Evolutionary conservation across 139 green algal genomes (phyloP), one percentile per base, ranked within the genome.

Genomic region (Chlorella sp.): DNA sequence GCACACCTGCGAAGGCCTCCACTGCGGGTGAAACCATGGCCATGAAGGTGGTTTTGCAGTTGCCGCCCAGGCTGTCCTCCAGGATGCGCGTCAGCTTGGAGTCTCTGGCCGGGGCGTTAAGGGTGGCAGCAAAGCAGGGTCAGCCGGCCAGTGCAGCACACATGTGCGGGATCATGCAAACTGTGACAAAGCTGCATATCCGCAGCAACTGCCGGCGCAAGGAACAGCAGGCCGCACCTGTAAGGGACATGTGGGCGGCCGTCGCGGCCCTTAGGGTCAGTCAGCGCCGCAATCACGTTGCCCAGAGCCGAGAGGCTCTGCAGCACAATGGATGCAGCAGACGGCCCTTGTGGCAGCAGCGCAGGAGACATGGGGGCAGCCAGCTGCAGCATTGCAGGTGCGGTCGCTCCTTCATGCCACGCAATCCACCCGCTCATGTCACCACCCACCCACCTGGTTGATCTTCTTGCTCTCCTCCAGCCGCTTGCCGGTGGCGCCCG

Each of bases 381-480:
- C 44, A 16, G 44, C 44, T 51, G 44, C 44, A n/a, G n/a, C 44
- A 51, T 16, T 16, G 44, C 44, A 51, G 44, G n/a, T n/a, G n/a
- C n/a, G n/a, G n/a, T n/a, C n/a, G n/a, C n/a, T n/a, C n/a, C n/a
- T n/a, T n/a, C n/a, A n/a, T n/a, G n/a, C n/a, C n/a, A n/a, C n/a
- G n/a, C n/a, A n/a, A n/a, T n/a, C n/a, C n/a, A n/a, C n/a, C n/a
- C n/a, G n/a, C n/a, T 51, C 44, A 51, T 51, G 6, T 9, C 44
- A 51, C 2, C 51, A 7, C 44, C 3, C 3, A 4, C 51, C 12
- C 51, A 60, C 51, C 51, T 60, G 92, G 87, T 99, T 99, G 92
- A 99, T 99, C 82, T 97, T 98, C 89, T 99, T 99, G 80, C 84
- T 94, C 92, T 99, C 97, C 89, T 99, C 97, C 88, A 99, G 91